phyloP scores from a whole-genome alignment of 75 land plant genomes.

The Selaginella moellendorffii region DNA sequence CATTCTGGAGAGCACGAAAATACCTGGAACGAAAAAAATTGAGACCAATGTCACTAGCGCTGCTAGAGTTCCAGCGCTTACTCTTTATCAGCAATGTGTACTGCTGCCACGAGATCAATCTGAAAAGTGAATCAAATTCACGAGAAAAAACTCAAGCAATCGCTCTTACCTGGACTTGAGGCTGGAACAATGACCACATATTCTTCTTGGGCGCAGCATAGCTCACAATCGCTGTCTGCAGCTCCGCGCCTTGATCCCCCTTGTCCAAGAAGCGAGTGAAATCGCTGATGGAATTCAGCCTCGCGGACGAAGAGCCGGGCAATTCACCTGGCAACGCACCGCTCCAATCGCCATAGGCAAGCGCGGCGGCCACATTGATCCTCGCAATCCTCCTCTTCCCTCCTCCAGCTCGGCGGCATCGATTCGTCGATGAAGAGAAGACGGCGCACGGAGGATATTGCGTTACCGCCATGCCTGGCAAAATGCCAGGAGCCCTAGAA shows the following conservation, averaged over 20 bases:
- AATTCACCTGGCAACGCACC: background rate
- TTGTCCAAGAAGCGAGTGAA: slow-evolving; percentile 49
- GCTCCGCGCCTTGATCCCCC: slow-evolving; percentile 27
- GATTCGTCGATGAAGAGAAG: background rate
- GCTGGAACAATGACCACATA: slow-evolving; percentile 63
- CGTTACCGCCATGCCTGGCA: too few relatives aligned
- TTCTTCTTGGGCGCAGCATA: slow-evolving; percentile 41
- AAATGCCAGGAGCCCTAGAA: too few relatives aligned
- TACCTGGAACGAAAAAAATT: too few relatives aligned
- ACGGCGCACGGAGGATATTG: too few relatives aligned
- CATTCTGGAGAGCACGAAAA: slow-evolving; percentile 53
- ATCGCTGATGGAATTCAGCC: slow-evolving; percentile 48
- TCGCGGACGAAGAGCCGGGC: background rate
- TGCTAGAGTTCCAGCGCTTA: slow-evolving; percentile 24
- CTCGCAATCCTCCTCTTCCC: background rate
- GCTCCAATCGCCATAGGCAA: background rate
- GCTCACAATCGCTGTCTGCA: slow-evolving; percentile 80
- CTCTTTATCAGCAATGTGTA: slow-evolving; percentile 92
- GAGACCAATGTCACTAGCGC: too few relatives aligned
- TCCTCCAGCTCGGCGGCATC: background rate
- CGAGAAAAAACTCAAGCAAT: background rate
- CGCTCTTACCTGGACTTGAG: slow-evolving; percentile 25
- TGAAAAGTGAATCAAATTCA: slow-evolving; percentile 14
- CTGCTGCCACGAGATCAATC: slow-evolving; percentile 94
- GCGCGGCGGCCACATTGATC: background rate